Evolutionary conservation across 208 protist genomes (phyloP), one percentile per base, ranked within the genome.

Genomic region (Wallacemonas rigidus): DNA sequence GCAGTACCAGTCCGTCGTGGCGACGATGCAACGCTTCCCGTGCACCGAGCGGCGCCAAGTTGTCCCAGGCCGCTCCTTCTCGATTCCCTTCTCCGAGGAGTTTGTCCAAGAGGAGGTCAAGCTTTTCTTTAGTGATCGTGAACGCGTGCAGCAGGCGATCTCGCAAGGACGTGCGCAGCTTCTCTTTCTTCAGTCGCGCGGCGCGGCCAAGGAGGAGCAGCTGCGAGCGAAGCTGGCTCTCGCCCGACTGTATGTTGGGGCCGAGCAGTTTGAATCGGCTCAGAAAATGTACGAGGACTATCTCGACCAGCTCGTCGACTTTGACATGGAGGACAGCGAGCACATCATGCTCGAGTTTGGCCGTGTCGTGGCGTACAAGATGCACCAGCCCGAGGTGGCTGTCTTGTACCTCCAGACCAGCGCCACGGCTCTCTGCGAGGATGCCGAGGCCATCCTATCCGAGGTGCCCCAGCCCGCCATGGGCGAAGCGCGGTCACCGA

Each of bases 321-420:
- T 72, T 44, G 75, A 77, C 41, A 75, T 84, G 58, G 74, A 85
- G 45, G 85, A 92, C 67, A 80, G 74, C 17, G 77, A 90, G 58
- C 86, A 70, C 5, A 72, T 72, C 36, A 83, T 91, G 83, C 77
- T 91, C 53, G 87, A 95, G 54, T 76, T 95, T 58, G 90, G 90
- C 39, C 82, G 87, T 17, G 48, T 95, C 47, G 70, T 95, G 17
- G 56, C 76, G 14, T 84, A 85, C 72, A 74, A 86, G 68, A 61
- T 35, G 48, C 39, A 54, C 5, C 68, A 72, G 35, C 68, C 56
- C 17, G 62, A 77, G 55, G 80, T 76, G 36, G 86, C 80, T 1
- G 47, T 92, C 6, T 60, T 88, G 4, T 95, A 95, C 61, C 74
- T 95, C n/a, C 76, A 92, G 73, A 75, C 83, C 9, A 84, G 85